Percentiles rank a stretch among this genome's conserved stretches.
Conservation (phyloP, 768 basidiomycete genomes). For the Collybia nuda region DNA sequence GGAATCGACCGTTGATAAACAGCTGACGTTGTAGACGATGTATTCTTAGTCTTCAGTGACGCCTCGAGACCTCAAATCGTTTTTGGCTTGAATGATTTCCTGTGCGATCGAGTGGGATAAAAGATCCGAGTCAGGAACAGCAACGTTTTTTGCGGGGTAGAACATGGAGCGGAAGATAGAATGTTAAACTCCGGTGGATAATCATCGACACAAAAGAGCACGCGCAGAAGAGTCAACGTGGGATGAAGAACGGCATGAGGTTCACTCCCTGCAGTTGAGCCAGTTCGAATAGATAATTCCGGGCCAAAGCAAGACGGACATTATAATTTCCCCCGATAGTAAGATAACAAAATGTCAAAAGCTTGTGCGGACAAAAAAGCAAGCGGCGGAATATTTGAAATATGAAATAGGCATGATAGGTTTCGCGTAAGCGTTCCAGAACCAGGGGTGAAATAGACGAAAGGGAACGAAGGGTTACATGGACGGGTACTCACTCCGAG, state of each 20-base stretch:
- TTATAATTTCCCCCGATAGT: too few species aligned
- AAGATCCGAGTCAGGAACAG: slow-evolving; percentile 4
- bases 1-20: not conserved
- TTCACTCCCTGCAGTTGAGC: not conserved
- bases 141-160: not conserved
- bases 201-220: not conserved
- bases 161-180: not conserved
- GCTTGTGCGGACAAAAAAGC: not conserved
- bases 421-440: not conserved
- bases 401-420: not conserved
- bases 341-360: not conserved
- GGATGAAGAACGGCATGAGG: slow-evolving; percentile 3
- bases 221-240: slow-evolving; percentile 7
- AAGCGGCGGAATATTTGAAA: not conserved
- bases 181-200: too few species aligned
- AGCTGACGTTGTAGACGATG: not conserved
- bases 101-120: slow-evolving; percentile 22
- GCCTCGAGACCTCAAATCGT: slow-evolving; percentile 57
- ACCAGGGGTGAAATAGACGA: slow-evolving; percentile 2
- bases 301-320: not conserved
- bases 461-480: slow-evolving; percentile 4
- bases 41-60: slow-evolving; percentile 54
- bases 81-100: slow-evolving; percentile 58
- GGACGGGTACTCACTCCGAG: slow-evolving; percentile 45
- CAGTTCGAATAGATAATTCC: slow-evolving; percentile 3